Evolutionary conservation across 1,139 yeast genomes (phyloP).

Genomic region (Suhomyces bribrorum): DNA sequence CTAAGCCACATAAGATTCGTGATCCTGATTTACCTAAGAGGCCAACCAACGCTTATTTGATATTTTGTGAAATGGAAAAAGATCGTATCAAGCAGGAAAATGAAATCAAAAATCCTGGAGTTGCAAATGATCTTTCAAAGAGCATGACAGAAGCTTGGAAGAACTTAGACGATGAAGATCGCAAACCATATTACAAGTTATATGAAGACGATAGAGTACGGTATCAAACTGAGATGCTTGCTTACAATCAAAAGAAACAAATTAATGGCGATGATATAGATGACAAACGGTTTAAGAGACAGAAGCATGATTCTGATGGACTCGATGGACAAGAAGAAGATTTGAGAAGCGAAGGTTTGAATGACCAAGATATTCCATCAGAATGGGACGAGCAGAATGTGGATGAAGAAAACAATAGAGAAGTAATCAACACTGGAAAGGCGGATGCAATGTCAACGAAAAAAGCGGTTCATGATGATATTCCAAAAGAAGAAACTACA

Average conservation of each 20-base stretch:
- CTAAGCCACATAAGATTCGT: conserved; percentile 42
- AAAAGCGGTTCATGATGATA: too few relatives aligned
- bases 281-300: conserved; percentile 14
- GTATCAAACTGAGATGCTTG: conserved; percentile 72
- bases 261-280: conserved; percentile 14
- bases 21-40: conserved; percentile 87
- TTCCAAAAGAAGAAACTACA: not conserved
- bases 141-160: conserved; percentile 90
- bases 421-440: not conserved
- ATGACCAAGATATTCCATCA: conserved; percentile 3
- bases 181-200: conserved; percentile 72
- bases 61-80: conserved; percentile 85
- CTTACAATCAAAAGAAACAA: conserved; percentile 49
- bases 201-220: conserved; percentile 81
- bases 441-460: too few relatives aligned
- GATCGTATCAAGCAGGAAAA: conserved; percentile 64
- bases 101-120: conserved; percentile 48
- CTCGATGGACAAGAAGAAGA: conserved; percentile 11
- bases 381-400: conserved; percentile 5
- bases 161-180: conserved; percentile 63
- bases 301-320: conserved; percentile 14
- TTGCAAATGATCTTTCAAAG: conserved; percentile 64
- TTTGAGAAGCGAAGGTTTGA: conserved; percentile 7
- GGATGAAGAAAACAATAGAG: conserved; percentile 1
- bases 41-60: conserved; percentile 86